These are phyloP conservation scores for Besnoitia besnoiti DNA, from an alignment of 169 alveolate species.

Conservation along the genomic window DNA sequence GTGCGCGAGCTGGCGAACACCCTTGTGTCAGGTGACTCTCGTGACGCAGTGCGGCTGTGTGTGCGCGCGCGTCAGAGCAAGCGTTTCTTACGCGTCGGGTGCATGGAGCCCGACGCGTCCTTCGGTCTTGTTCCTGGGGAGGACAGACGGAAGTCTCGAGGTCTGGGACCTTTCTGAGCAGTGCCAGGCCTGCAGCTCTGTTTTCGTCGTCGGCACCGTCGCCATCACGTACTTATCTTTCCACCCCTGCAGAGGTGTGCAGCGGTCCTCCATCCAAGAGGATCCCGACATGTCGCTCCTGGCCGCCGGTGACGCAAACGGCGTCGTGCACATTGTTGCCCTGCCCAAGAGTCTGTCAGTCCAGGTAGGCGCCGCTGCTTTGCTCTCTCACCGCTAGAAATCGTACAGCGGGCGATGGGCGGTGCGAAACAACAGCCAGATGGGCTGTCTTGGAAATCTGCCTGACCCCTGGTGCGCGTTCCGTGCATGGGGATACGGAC, in stretches of 20 bases:
- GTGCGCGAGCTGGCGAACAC: neutral
- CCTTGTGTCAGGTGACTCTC: neutral
- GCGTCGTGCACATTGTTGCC: conserved; percentile 4
- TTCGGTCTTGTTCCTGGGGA: conserved; percentile 62
- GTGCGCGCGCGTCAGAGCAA: conserved; percentile 40
- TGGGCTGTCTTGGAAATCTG: too few species aligned
- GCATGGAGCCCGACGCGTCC: conserved; percentile 67
- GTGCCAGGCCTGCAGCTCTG: conserved; percentile 13
- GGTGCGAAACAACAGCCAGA: too few species aligned
- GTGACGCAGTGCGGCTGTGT: neutral
- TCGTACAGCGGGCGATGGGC: too few species aligned
- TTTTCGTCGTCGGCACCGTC: neutral
- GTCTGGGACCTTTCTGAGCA: conserved; percentile 66
- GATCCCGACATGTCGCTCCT: neutral
- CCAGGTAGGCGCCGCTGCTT: conserved; percentile 16
- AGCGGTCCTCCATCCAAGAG: neutral
- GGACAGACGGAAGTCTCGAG: conserved; percentile 54
- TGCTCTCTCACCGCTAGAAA: too few species aligned
- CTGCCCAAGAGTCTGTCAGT: neutral
- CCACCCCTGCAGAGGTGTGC: neutral
- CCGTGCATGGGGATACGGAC: too few species aligned
- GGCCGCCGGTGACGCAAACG: conserved; percentile 20
- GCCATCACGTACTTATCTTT: conserved; percentile 15
- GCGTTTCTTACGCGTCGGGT: conserved; percentile 50
- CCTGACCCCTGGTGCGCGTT: too few species aligned